Conservation (phyloP, 805 yeast genomes). For the baker's yeast (Saccharomyces cerevisiae) region DNA sequence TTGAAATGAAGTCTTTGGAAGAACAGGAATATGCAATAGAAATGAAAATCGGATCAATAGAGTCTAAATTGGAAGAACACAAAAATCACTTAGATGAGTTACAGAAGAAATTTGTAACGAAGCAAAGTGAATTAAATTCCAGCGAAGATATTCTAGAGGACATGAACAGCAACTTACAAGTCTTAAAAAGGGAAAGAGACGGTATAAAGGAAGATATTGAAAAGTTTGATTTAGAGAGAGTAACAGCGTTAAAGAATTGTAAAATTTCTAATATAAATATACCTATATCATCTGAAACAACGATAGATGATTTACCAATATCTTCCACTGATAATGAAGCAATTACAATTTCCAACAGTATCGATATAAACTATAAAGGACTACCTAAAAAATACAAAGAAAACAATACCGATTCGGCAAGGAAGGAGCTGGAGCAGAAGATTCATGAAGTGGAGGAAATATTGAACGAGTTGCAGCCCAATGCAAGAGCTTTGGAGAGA, state of each 20-base stretch:
- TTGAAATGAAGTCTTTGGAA: constrained; percentile 28
- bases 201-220: constrained; percentile 46
- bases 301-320: constrained; percentile 52
- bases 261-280: constrained; percentile 60
- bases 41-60: constrained; percentile 32
- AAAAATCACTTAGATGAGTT: constrained; percentile 31
- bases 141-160: constrained; percentile 47
- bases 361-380: constrained; percentile 48
- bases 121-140: constrained; percentile 29
- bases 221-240: constrained; percentile 45
- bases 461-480: constrained; percentile 53
- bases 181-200: constrained; percentile 30
- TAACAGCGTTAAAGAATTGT: constrained; percentile 57
- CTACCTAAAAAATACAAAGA: constrained; percentile 39
- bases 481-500: constrained; percentile 70
- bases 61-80: constrained; percentile 35
- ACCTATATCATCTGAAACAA: constrained; percentile 51
- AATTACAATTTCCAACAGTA: constrained; percentile 35
- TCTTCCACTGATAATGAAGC: constrained; percentile 40
- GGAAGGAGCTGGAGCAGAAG: constrained; percentile 32
- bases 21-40: constrained; percentile 29
- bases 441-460: constrained; percentile 32
- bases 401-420: constrained; percentile 23
- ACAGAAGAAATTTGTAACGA: constrained; percentile 27
- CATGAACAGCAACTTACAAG: constrained; percentile 19